These are phyloP conservation scores for Flammula alnicola DNA, from an alignment of 1,284 basidiomycete species.

Conservation along the genomic window DNA sequence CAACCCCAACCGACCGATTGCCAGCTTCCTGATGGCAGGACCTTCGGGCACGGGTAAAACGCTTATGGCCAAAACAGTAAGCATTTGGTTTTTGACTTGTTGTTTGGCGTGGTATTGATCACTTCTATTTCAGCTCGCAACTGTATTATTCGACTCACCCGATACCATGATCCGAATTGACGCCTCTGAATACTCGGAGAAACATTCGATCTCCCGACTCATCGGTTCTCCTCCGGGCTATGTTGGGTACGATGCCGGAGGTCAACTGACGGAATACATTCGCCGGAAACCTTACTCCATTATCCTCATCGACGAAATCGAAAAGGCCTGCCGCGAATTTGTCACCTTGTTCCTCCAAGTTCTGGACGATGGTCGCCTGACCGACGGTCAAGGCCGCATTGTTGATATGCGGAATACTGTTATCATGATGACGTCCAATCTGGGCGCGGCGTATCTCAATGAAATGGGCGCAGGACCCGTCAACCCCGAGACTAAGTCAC, in stretches of 20 bases:
- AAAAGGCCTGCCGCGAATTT: constrained; percentile 91
- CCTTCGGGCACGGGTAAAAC: constrained; percentile 94
- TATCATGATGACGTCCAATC: constrained; percentile 94
- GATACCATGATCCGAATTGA: constrained; percentile 93
- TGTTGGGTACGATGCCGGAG: constrained; percentile 90
- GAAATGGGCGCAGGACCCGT: constrained; percentile 80
- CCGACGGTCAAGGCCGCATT: constrained; percentile 84
- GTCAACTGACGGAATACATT: constrained; percentile 91
- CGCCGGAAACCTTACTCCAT: constrained; percentile 87
- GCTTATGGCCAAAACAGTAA: constrained; percentile 87
- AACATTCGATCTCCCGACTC: constrained; percentile 88
- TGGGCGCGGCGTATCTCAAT: constrained; percentile 80
- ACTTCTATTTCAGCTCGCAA: constrained; percentile 68
- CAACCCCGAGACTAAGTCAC: constrained; percentile 59
- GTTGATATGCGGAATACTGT: constrained; percentile 86
- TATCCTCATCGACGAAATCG: constrained; percentile 85
- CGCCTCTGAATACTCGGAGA: constrained; percentile 92
- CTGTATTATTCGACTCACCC: constrained; percentile 86
- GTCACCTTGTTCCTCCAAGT: constrained; percentile 93
- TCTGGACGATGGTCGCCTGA: constrained; percentile 93
- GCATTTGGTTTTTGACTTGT: constrained; percentile 30
- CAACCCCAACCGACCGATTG: constrained; percentile 84
- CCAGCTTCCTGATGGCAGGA: constrained; percentile 92
- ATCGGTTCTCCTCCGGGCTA: constrained; percentile 91
- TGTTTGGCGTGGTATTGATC: constrained; percentile 14